Evolutionary conservation across 2,329 filamentous ascomycete genomes (phyloP), one percentile per base, ranked within the genome.

Genomic region (Hypoxylon sp.): DNA sequence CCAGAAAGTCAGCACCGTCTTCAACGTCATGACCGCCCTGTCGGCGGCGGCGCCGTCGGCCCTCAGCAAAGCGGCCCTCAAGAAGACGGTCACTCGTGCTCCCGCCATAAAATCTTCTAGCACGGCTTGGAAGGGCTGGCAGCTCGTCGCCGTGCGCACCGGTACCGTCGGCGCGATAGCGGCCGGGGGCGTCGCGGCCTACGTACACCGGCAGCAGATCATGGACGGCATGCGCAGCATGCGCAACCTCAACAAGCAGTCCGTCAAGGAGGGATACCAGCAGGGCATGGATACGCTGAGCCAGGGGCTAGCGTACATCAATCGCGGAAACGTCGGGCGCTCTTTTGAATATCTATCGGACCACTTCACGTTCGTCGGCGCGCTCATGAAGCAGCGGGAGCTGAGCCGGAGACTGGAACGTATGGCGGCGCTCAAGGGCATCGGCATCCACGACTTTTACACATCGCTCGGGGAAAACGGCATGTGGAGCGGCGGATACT

Each of bases 331-430:
- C 43, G 84, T 87, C 1, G 88, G 88, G 2, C 84, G 88, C 56
- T 91, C 92, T 1, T 90, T 92, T 68, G 85, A 84, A 17, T 97
- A 92, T 89, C 87, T 94, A 3, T 88, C 89, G 0, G 91, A 90
- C 15, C 93, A 97, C 76, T 86, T 97, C 53, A 91, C 92, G 34
- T 97, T 97, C 71, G 90, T 97, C 1, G 92, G 92, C 0, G 89
- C 91, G 47, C 82, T 97, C 1, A 85, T 93, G 68, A 89, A 91
- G 55, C 87, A 88, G 15, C 87, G 89, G 32, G 91, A 95, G 71
- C 79, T 97, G 64, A 86, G 85, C 57, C 83, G 85, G 44, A 84
- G 93, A 15, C 80, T 96, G 2, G 84, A 87, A 61, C 82, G 86
- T 56, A 80, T 94, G 52, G 84, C 85, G 0, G 76, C 82, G 1